Evolutionary conservation across 208 protist genomes (phyloP), one percentile per base, ranked within the genome.

Genomic region (Crithidia mellificae): DNA sequence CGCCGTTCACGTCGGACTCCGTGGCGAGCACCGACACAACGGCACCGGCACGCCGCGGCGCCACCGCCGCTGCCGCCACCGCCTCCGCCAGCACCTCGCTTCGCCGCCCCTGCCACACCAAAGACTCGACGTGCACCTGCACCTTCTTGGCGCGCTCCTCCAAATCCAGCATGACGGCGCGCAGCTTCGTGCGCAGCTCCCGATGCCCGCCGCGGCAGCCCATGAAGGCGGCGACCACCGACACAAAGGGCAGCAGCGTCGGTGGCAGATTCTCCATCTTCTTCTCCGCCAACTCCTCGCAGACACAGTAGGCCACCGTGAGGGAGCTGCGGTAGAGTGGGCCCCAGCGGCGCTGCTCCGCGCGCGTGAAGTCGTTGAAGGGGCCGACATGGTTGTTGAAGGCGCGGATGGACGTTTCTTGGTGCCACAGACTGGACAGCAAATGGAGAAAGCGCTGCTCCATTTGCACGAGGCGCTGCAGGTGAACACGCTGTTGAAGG

Each of bases 121-220:
- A 22, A 0, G 68, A 62, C 9, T 85, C 80, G 6, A 94, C 58
- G 27, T 72, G 80, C 68, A 91, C 67, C n/a, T 74, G 76, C 36
- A 88, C 85, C n/a, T 67, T 61, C 67, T 90, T 91, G 1, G 78
- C 81, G n/a, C 89, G 78, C 73, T 92, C 86, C 41, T 77, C 62
- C 2, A 94, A 58, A 6, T 90, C 84, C n/a, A 94, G 39, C 29
- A 92, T 63, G 55, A 84, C 72, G 46, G 89, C 62, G 25, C 65
- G 63, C 29, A 91, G 64, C 52, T 87, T 83, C 34, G 63, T 58
- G 3, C 83, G 77, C 72, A 94, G 72, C 78, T 94, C 85, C 2
- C 83, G 81, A 58, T 94, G 86, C 20, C 89, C 89, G 11, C 85
- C 86, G n/a, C 73, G 58, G 70, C 85, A 94, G 1, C 80, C 77